These are phyloP conservation scores for Xerocomellus amylosporus DNA, from an alignment of 768 basidiomycete species.

Conservation along the genomic window DNA sequence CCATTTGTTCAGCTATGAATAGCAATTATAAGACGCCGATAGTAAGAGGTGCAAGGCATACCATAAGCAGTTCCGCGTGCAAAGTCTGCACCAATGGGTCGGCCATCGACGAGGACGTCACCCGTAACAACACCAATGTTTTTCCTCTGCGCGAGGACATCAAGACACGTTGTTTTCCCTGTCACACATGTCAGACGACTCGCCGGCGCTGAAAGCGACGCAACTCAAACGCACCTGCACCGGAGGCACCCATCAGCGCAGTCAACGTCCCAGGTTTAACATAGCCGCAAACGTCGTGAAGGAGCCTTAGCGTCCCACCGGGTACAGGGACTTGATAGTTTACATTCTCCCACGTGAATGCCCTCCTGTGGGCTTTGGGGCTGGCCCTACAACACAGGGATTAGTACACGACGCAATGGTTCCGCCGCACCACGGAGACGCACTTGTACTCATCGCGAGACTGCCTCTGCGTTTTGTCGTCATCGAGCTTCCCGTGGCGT, in stretches of 20 bases:
- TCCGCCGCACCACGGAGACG: conserved; percentile 1
- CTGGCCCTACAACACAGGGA: not conserved
- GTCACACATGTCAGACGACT: conserved; percentile 15
- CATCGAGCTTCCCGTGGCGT: conserved; percentile 33
- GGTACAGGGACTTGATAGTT: conserved; percentile 75
- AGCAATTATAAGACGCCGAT: conserved; percentile 23
- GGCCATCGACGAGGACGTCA: conserved; percentile 63
- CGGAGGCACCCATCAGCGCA: conserved; percentile 84
- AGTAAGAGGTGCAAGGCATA: conserved; percentile 29
- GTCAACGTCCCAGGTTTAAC: conserved; percentile 87
- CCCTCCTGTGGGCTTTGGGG: conserved; percentile 6
- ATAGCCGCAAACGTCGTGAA: conserved; percentile 76
- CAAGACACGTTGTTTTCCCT: conserved; percentile 76
- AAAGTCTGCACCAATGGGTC: conserved; percentile 57
- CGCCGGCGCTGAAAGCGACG: conserved; percentile 5
- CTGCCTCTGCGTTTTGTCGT: conserved; percentile 22
- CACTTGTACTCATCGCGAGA: conserved; percentile 16
- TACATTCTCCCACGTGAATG: conserved; percentile 80
- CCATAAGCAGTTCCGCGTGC: conserved; percentile 76
- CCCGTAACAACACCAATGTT: conserved; percentile 67
- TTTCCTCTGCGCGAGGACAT: conserved; percentile 71
- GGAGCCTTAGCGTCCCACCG: conserved; percentile 55
- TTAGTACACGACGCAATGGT: conserved; percentile 1
- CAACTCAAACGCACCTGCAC: conserved; percentile 50
- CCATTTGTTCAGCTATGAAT: conserved; percentile 72